Evolutionary conservation across 2,329 filamentous ascomycete species (phyloP).

Genomic region (Tolypocladium tropicale): DNA sequence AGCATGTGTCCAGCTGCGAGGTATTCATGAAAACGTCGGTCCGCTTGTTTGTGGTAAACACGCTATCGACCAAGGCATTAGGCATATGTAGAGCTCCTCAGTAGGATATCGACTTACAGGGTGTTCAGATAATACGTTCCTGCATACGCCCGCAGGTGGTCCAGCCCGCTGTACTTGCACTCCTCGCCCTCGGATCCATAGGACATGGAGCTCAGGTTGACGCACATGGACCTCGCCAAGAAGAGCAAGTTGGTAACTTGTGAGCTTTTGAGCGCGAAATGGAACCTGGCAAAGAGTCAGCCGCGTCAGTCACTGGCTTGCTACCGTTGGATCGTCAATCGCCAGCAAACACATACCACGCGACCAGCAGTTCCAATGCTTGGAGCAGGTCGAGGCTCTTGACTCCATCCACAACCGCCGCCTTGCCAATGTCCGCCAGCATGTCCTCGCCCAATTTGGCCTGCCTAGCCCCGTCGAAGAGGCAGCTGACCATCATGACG

Average conservation of each 20-base stretch:
- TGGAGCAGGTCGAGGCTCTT: slow-evolving; percentile 38
- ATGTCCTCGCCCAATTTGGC: slow-evolving; percentile 31
- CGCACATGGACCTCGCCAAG: slow-evolving; percentile 34
- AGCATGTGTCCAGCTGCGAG: slow-evolving; percentile 31
- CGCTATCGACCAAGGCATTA: slow-evolving; percentile 12
- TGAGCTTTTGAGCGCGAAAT: slow-evolving; percentile 37
- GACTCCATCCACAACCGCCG: slow-evolving; percentile 28
- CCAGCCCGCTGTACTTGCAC: slow-evolving; percentile 20
- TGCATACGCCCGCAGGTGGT: slow-evolving; percentile 35
- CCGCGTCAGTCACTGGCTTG: not conserved
- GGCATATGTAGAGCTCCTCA: not conserved
- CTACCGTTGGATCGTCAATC: not conserved
- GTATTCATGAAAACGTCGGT: slow-evolving; percentile 38
- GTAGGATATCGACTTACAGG: slow-evolving; percentile 21
- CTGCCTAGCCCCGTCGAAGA: slow-evolving; percentile 33
- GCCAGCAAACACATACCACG: slow-evolving; percentile 28
- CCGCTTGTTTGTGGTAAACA: slow-evolving; percentile 35
- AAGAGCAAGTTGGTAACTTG: slow-evolving; percentile 40
- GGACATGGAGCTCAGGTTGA: slow-evolving; percentile 25
- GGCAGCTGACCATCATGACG: slow-evolving; percentile 32
- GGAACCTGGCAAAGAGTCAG: slow-evolving; percentile 23
- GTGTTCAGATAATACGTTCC: slow-evolving; percentile 41
- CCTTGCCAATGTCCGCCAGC: slow-evolving; percentile 30
- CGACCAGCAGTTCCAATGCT: slow-evolving; percentile 32
- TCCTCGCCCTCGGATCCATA: slow-evolving; percentile 14